These are phyloP conservation scores for Russula sp. DNA, from an alignment of 768 basidiomycete genomes.

Conservation along the genomic window DNA sequence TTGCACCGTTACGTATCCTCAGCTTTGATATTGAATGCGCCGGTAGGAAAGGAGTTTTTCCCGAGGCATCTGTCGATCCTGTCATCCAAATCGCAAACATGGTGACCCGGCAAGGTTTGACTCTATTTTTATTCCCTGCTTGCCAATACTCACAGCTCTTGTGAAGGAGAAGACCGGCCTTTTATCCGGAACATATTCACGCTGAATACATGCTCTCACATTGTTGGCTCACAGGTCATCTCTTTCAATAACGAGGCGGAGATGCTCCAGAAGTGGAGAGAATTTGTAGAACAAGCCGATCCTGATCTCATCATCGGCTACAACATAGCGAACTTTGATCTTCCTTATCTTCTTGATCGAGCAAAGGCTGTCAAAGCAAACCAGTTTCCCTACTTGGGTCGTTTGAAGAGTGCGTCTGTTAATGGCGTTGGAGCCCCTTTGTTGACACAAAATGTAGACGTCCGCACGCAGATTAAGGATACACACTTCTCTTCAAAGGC, in stretches of 20 bases:
- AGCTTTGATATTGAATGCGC: constrained; percentile 99
- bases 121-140: not conserved
- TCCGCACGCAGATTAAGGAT: constrained; percentile 75
- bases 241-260: constrained; percentile 67
- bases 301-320: constrained; percentile 97
- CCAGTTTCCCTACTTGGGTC: constrained; percentile 67
- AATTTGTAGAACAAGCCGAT: constrained; percentile 85
- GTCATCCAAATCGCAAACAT: constrained; percentile 99
- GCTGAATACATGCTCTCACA: constrained; percentile 87
- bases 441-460: constrained; percentile 37
- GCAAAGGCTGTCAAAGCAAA: constrained; percentile 70
- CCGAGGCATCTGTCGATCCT: constrained; percentile 83
- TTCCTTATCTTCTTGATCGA: constrained; percentile 92
- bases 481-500: constrained; percentile 98
- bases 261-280: constrained; percentile 78
- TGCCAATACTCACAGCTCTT: not conserved
- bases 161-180: constrained; percentile 77
- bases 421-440: not conserved
- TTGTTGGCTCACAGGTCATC: constrained; percentile 95
- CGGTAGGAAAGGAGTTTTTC: constrained; percentile 94
- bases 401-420: constrained; percentile 24
- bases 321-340: constrained; percentile 90
- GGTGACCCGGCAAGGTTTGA: constrained; percentile 90
- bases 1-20: constrained; percentile 88
- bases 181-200: constrained; percentile 97